Conservation (phyloP, 108 stramenopile species). For the Conticribra guillardii region DNA sequence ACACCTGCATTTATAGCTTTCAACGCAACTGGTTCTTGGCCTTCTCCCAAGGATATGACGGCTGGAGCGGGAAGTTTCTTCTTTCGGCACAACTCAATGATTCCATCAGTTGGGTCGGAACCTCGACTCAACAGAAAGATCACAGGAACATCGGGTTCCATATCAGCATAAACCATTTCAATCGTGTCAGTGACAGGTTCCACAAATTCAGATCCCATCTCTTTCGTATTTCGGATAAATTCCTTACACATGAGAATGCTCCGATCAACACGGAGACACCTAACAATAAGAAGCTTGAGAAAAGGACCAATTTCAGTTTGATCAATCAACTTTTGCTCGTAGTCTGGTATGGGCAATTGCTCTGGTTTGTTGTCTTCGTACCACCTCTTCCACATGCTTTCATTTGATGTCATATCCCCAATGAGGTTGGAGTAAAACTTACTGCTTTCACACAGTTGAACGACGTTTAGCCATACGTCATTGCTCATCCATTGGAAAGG, state of each 20-base stretch:
- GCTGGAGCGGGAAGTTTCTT: constrained; percentile 87
- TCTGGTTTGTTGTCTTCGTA: constrained; percentile 92
- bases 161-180: constrained; percentile 84
- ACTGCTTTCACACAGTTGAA: constrained; percentile 69
- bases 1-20: constrained; percentile 88
- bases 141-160: constrained; percentile 80
- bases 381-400: constrained; percentile 84
- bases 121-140: constrained; percentile 90
- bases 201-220: constrained; percentile 87
- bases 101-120: constrained; percentile 93
- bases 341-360: constrained; percentile 82
- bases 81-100: constrained; percentile 83
- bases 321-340: constrained; percentile 77
- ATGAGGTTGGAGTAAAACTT: constrained; percentile 86
- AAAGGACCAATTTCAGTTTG: constrained; percentile 78
- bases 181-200: constrained; percentile 94
- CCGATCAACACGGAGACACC: constrained; percentile 88
- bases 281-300: constrained; percentile 81
- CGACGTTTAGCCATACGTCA: constrained; percentile 86
- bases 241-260: constrained; percentile 87
- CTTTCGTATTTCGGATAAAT: constrained; percentile 75
- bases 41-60: constrained; percentile 91
- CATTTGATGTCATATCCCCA: constrained; percentile 77
- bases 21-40: constrained; percentile 92
- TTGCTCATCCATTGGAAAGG: constrained; percentile 90